Percentiles rank a stretch among this genome's conserved stretches.
Evolutionary conservation across 2,329 filamentous ascomycete species (phyloP).

Genomic region (Didymella segeticola): DNA sequence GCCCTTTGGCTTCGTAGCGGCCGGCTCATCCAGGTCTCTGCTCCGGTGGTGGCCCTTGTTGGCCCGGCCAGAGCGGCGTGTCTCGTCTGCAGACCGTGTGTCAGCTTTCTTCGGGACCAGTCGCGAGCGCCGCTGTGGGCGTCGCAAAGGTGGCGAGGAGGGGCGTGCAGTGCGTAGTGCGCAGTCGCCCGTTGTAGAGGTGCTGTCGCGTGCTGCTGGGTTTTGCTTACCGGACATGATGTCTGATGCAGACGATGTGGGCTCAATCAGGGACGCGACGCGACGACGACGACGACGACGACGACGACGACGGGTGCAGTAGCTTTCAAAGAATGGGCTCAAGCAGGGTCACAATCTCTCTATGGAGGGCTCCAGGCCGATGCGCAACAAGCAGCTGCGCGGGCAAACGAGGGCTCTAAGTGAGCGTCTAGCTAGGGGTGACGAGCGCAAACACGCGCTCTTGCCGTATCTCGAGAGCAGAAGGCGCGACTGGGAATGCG

Average conservation of each 20-base stretch:
- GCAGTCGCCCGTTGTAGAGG: conserved; percentile 3
- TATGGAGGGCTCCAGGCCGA: conserved; percentile 39
- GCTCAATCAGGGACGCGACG: conserved; percentile 41
- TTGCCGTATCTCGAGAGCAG: conserved; percentile 24
- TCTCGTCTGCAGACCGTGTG: conserved; percentile 67
- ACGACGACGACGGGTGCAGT: conserved; percentile 33
- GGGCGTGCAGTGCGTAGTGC: no score
- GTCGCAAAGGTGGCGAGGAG: conserved; percentile 9
- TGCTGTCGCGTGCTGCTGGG: conserved; percentile 29
- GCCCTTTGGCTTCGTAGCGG: conserved; percentile 53
- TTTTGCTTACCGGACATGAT: conserved; percentile 68
- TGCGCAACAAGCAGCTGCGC: conserved; percentile 28
- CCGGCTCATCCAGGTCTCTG: conserved; percentile 64
- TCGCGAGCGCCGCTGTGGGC: conserved; percentile 19
- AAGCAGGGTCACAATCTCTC: conserved; percentile 48
- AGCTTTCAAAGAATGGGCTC: conserved; percentile 43
- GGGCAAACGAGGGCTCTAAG: conserved; percentile 26
- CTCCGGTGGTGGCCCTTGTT: conserved; percentile 98
- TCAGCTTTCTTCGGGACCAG: conserved; percentile 37
- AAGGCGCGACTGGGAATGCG: conserved; percentile 28
- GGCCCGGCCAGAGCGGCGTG: conserved; percentile 90
- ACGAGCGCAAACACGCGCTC: conserved; percentile 24
- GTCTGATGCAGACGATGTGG: conserved; percentile 34
- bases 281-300: no score
- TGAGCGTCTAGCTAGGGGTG: conserved; percentile 38